Evolutionary conservation across 441 rosid species (phyloP), one percentile per base, ranked within the genome.

Genomic region (Croton laevigatus): DNA sequence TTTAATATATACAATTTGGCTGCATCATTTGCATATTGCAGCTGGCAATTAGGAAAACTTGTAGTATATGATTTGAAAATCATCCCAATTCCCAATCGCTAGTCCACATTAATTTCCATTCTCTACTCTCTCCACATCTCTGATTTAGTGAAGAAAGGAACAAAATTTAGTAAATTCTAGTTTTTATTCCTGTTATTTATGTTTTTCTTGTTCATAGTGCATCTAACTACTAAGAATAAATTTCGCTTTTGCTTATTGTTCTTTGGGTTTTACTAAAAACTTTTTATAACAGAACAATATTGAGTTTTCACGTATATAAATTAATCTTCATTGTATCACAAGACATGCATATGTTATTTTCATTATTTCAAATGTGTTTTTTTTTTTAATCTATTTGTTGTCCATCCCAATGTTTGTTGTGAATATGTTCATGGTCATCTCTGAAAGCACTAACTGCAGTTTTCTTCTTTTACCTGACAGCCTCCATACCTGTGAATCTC

Each of bases 401-500:
- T 20, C 4, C 1, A 55, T 55, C 36, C 59, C 23, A 55, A 22
- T 55, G 36, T 55, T 12, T 6, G 5, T 23, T 9, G 11, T 1
- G 14, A 19, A 46, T 8, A 38, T 19, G 22, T 17, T 19, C 14
- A 53, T 38, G 10, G 65, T 38, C 16, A 46, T 48, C 46, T 38
- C 44, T 59, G n/a, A 17, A 59, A 59, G 65, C 19, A 69, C 5
- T 51, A 66, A 27, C 42, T 66, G 3, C 45, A 27, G 32, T 27
- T 27, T 27, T 27, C 32, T 27, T 1, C 32, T 27, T 27, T 27
- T 27, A 27, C 32, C 32, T 19, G n/a, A 27, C 32, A 64, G 59
- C 16, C 27, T 17, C 11, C 8, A 8, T 44, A 86, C 92, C 19
- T 90, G 97, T 66, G 90, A 88, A 68, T 70, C 94, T 17, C 94